Conservation (phyloP, 2,329 filamentous ascomycete genomes). For the Fonsecaea multimorphosa region DNA sequence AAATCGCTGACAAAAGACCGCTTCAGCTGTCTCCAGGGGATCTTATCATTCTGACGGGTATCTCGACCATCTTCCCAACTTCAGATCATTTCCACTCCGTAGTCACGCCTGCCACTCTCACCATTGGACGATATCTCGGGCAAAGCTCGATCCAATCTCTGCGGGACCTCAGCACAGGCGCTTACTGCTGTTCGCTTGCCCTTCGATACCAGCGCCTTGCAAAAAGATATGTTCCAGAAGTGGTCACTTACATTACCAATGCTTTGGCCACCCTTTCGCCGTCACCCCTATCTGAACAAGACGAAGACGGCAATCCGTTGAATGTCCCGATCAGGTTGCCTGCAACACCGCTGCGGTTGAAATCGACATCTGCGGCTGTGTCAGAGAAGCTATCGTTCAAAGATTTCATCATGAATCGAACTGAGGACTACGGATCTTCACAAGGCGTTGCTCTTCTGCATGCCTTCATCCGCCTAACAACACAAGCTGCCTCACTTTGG, state of each 20-base stretch:
- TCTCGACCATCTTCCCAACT: slow-evolving; percentile 86
- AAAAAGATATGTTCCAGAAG: slow-evolving; percentile 87
- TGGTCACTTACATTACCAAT: slow-evolving; percentile 80
- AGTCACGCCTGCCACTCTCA: slow-evolving; percentile 84
- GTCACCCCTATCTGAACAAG: slow-evolving; percentile 18
- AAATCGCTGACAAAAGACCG: slow-evolving; percentile 58
- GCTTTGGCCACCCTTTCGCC: slow-evolving; percentile 69
- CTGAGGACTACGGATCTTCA: neutral
- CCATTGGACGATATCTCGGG: slow-evolving; percentile 82
- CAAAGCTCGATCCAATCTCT: slow-evolving; percentile 72
- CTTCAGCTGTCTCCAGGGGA: slow-evolving; percentile 70
- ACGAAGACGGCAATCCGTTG: slow-evolving; percentile 25
- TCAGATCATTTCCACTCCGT: slow-evolving; percentile 98
- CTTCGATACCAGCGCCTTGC: slow-evolving; percentile 83
- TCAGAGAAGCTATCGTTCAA: slow-evolving; percentile 63
- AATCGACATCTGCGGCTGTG: slow-evolving; percentile 42
- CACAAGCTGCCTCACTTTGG: slow-evolving; percentile 75
- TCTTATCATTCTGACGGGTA: slow-evolving; percentile 79
- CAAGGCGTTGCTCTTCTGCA: slow-evolving; percentile 29
- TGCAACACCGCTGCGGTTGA: slow-evolving; percentile 58
- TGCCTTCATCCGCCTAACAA: slow-evolving; percentile 67
- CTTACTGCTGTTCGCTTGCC: slow-evolving; percentile 77
- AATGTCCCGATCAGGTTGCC: slow-evolving; percentile 44
- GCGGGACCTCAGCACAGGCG: slow-evolving; percentile 72
- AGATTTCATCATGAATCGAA: slow-evolving; percentile 21